phyloP scores from a whole-genome alignment of 176 grass and related monocot genomes.

The Cenchrus fungigraminus region DNA sequence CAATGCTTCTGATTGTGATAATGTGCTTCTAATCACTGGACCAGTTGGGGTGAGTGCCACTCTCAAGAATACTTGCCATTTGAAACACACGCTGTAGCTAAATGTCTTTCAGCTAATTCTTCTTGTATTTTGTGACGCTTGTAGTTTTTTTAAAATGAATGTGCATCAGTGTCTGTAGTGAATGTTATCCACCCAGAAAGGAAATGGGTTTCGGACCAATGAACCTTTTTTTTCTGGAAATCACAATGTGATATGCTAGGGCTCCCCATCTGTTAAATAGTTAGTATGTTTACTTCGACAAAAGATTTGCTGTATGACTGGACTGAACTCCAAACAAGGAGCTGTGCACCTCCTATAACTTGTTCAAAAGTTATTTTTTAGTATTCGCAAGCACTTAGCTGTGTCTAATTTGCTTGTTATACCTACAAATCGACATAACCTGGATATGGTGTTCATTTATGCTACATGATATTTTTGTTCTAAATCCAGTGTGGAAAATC shows the following conservation, averaged over 20 bases:
- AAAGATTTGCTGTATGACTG: conserved; percentile 3
- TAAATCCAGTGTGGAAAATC: conserved; percentile 93
- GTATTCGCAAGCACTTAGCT: conserved; percentile 17
- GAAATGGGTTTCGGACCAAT: background rate
- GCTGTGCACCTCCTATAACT: background rate
- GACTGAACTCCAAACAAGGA: conserved; percentile 24
- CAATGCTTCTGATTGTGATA: conserved; percentile 54
- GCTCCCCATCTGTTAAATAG: conserved; percentile 16
- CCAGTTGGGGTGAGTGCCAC: conserved; percentile 80
- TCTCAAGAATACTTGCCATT: conserved; percentile 14
- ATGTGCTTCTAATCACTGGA: conserved; percentile 94
- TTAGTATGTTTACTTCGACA: conserved; percentile 23
- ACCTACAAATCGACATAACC: conserved; percentile 19
- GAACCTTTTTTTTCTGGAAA: background rate
- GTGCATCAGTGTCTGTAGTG: background rate
- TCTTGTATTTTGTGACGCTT: background rate
- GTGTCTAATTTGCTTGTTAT: conserved; percentile 21
- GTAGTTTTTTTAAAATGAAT: conserved; percentile 9
- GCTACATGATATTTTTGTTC: conserved; percentile 36
- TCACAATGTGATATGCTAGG: background rate
- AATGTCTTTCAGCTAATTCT: conserved; percentile 14
- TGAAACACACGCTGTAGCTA: conserved; percentile 25
- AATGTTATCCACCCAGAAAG: conserved; percentile 9
- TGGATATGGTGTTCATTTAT: conserved; percentile 38
- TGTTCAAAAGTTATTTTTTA: conserved; percentile 28